phyloP scores from a whole-genome alignment of 2,329 filamentous ascomycete genomes.

The Botrytis galanthina region DNA sequence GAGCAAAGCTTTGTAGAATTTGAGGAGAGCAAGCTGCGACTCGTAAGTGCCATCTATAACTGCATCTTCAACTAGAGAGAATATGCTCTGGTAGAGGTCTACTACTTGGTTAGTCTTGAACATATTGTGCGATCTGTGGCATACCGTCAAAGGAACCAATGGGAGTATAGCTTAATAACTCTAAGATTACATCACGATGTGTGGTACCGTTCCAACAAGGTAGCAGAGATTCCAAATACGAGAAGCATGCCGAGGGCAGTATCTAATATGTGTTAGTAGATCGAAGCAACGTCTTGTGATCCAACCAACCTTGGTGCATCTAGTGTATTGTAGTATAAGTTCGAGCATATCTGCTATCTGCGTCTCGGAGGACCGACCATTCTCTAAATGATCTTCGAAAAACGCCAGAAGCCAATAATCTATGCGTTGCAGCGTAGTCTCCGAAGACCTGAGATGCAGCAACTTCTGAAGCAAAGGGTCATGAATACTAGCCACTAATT shows the following conservation, averaged over 20 bases:
- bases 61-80: conserved; percentile 51
- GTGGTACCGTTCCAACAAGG: conserved; percentile 60
- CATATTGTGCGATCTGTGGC: conserved; percentile 6
- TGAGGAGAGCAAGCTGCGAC: conserved; percentile 59
- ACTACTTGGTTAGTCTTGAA: neutral
- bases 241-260: conserved; percentile 43
- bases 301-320: conserved; percentile 51
- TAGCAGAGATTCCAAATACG: conserved; percentile 54
- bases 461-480: conserved; percentile 79
- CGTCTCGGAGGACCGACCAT: conserved; percentile 50
- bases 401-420: conserved; percentile 58
- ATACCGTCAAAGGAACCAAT: conserved; percentile 56
- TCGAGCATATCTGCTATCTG: conserved; percentile 54
- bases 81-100: conserved; percentile 53
- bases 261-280: conserved; percentile 33
- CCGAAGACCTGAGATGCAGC: conserved; percentile 60
- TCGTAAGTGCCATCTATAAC: conserved; percentile 49
- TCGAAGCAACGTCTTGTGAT: neutral
- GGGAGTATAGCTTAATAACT: conserved; percentile 55
- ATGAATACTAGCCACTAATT: conserved; percentile 72
- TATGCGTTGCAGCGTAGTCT: conserved; percentile 51
- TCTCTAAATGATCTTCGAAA: conserved; percentile 52
- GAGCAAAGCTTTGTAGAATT: conserved; percentile 66
- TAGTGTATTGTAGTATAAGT: conserved; percentile 55
- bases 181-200: conserved; percentile 53